A percentile compares a stretch with the other conserved stretches of the same genome.
phyloP scores from a whole-genome alignment of 2,329 filamentous ascomycete species.

The Colletotrichum truncatum region DNA sequence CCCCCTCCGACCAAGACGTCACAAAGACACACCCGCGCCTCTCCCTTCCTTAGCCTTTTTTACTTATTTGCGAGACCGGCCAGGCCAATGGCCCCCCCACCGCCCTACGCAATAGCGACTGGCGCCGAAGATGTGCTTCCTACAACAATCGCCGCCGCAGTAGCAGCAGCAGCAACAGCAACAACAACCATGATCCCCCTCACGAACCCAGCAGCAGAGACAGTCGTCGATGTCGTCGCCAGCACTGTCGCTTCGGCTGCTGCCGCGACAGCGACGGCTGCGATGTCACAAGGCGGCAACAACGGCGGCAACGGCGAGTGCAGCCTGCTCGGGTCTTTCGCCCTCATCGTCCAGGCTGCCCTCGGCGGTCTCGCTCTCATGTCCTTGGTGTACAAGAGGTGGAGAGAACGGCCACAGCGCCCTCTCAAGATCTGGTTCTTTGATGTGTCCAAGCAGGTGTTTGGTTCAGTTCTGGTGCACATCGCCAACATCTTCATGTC shows the following conservation, averaged over 20 bases:
- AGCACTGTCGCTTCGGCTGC: conserved; percentile 40
- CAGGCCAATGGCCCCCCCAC: conserved; percentile 28
- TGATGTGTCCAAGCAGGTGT: conserved; percentile 96
- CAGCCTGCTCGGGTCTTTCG: conserved; percentile 87
- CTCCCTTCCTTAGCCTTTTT: conserved; percentile 15
- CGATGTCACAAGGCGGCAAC: conserved; percentile 47
- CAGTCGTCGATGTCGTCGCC: conserved; percentile 37
- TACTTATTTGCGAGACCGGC: neutral
- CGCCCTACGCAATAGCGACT: conserved; percentile 27
- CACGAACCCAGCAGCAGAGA: conserved; percentile 22
- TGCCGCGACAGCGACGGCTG: conserved; percentile 37
- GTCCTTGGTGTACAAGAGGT: conserved; percentile 92
- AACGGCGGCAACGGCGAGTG: conserved; percentile 75
- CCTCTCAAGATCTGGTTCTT: conserved; percentile 98
- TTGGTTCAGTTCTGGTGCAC: conserved; percentile 91
- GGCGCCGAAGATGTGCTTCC: conserved; percentile 23
- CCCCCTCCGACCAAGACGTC: conserved; percentile 18
- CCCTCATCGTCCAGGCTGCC: conserved; percentile 87
- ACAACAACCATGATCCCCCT: conserved; percentile 20
- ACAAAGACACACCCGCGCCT: conserved; percentile 15
- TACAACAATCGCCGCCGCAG: conserved; percentile 21
- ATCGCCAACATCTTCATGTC: conserved; percentile 95
- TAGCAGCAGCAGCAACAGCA: conserved; percentile 18
- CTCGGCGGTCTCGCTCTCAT: conserved; percentile 85
- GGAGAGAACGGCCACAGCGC: conserved; percentile 89